These are phyloP conservation scores for Gracilaria caudata DNA, from an alignment of 23 red algal species.

Conservation along the genomic window DNA sequence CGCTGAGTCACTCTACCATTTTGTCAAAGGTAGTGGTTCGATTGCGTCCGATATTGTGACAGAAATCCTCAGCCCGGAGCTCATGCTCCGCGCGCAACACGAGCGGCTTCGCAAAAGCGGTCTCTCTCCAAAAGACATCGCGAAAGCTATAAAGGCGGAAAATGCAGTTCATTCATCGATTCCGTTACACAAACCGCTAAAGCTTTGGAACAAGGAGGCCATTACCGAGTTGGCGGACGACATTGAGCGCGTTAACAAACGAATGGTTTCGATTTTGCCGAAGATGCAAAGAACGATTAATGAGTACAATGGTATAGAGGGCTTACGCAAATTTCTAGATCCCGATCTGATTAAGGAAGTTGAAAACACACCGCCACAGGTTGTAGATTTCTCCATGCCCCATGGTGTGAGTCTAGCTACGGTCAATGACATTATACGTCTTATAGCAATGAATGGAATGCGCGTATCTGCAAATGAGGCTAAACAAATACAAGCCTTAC, in stretches of 20 bases:
- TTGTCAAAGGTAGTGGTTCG: constrained; percentile 42
- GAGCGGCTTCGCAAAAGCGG: constrained; percentile 42
- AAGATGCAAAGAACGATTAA: constrained; percentile 41
- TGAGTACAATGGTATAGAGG: constrained; percentile 54
- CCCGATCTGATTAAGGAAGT: constrained; percentile 54
- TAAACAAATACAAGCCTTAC: constrained; percentile 31
- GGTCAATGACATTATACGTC: constrained; percentile 35
- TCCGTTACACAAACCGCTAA: constrained; percentile 24
- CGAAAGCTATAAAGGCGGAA: constrained; percentile 34
- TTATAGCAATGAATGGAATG: constrained; percentile 11
- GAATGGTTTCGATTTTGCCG: constrained; percentile 54
- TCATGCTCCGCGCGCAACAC: constrained; percentile 47
- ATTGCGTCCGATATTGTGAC: constrained; percentile 48
- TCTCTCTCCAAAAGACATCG: constrained; percentile 20
- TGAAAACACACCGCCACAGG: constrained; percentile 37
- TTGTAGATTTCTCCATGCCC: constrained; percentile 70
- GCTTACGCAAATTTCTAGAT: constrained; percentile 43
- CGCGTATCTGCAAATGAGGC: constrained; percentile 21
- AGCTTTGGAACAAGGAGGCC: constrained; percentile 34
- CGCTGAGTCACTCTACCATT: constrained; percentile 48
- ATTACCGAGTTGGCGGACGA: constrained; percentile 50
- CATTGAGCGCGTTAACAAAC: constrained; percentile 52
- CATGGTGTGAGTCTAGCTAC: constrained; percentile 57
- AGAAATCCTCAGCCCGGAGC: constrained; percentile 63
- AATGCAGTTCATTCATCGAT: constrained; percentile 2